Percentiles rank a stretch among this genome's conserved stretches.
Conservation (phyloP, 2,329 filamentous ascomycete genomes). For the Hirsutella rhossiliensis region DNA sequence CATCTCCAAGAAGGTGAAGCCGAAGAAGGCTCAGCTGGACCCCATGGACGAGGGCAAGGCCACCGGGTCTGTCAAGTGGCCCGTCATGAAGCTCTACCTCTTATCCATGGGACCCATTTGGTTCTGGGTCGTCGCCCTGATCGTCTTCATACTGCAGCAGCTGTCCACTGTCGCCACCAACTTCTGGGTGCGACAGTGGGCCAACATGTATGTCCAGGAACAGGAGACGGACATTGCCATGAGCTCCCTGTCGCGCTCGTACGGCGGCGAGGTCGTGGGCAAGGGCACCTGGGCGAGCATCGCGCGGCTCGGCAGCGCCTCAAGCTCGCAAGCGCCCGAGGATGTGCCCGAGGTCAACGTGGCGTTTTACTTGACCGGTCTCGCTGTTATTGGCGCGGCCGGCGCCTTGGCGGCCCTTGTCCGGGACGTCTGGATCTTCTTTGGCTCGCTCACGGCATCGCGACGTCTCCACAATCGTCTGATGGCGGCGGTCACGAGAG, state of each 20-base stretch:
- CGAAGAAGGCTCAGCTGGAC: constrained; percentile 35
- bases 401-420: constrained; percentile 74
- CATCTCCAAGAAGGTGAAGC: constrained; percentile 33
- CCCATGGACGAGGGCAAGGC: constrained; percentile 67
- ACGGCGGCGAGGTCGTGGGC: constrained; percentile 14
- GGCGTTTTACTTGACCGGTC: constrained; percentile 71
- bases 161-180: constrained; percentile 78
- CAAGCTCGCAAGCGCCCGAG: constrained; percentile 8
- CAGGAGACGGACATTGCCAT: constrained; percentile 12
- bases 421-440: constrained; percentile 82
- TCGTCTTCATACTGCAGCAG: constrained; percentile 74
- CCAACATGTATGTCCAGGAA: constrained; percentile 66
- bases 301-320: constrained; percentile 21
- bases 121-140: constrained; percentile 72
- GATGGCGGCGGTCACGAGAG: constrained; percentile 68
- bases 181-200: constrained; percentile 91
- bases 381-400: constrained; percentile 64
- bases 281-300: constrained; percentile 23
- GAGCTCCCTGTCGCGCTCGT: constrained; percentile 11
- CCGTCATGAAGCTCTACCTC: constrained; percentile 78
- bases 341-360: constrained; percentile 55
- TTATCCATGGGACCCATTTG: constrained; percentile 90
- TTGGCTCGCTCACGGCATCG: constrained; percentile 81
- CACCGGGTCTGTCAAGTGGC: constrained; percentile 75
- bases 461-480: constrained; percentile 70